These are phyloP conservation scores for Lasiosphaeria miniovina DNA, from an alignment of 495 filamentous ascomycete genomes.

Conservation along the genomic window DNA sequence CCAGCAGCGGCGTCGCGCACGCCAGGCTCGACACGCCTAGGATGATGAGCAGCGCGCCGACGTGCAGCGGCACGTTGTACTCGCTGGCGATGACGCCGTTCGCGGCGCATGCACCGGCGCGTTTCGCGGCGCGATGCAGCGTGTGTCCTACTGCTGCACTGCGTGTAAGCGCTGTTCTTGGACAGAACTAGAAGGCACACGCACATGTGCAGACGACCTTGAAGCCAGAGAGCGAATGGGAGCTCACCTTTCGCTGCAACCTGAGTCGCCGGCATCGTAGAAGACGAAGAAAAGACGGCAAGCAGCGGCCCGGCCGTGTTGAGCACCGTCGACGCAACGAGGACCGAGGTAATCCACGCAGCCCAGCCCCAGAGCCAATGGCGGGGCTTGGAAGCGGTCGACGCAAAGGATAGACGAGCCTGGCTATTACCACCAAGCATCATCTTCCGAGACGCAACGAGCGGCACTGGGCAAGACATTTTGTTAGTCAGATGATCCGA, in stretches of 20 bases:
- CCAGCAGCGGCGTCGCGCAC: constrained; percentile 57
- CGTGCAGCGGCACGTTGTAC: constrained; percentile 68
- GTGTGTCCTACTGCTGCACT: not conserved
- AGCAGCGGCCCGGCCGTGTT: constrained; percentile 14
- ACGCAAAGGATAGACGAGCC: constrained; percentile 17
- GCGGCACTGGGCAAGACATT: constrained; percentile 13
- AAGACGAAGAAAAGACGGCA: constrained; percentile 3
- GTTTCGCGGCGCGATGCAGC: not conserved
- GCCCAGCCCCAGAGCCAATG: constrained; percentile 26
- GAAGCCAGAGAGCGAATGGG: not conserved
- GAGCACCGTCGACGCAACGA: constrained; percentile 23
- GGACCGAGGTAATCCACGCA: constrained; percentile 29
- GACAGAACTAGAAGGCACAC: not conserved
- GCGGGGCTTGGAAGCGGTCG: constrained; percentile 8
- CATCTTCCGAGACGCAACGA: constrained; percentile 23
- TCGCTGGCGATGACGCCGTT: constrained; percentile 25
- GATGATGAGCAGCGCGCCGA: constrained; percentile 72
- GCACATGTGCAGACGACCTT: not conserved
- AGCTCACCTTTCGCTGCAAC: not conserved
- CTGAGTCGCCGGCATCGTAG: not conserved
- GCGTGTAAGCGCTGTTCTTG: not conserved
- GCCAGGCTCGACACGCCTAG: constrained; percentile 63
- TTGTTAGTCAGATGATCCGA: constrained; percentile 6
- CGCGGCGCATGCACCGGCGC: constrained; percentile 16
- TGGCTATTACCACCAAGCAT: constrained; percentile 35